These are phyloP conservation scores for Nemania bipapillata DNA, from an alignment of 2,329 filamentous ascomycete genomes.

Conservation along the genomic window DNA sequence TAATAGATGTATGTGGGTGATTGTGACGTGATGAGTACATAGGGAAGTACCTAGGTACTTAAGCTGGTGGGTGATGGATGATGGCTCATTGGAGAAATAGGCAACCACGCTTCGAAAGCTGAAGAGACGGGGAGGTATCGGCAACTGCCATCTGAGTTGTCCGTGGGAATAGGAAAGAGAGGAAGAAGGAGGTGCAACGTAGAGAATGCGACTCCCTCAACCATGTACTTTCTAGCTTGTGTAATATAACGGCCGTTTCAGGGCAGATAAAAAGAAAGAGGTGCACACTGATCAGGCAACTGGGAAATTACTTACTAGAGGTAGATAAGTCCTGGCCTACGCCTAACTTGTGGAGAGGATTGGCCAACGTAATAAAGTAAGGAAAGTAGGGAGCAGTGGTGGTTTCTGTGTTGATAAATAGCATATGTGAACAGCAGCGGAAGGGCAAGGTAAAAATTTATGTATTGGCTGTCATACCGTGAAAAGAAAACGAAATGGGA, in stretches of 20 bases:
- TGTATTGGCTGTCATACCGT: background rate
- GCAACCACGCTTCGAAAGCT: background rate
- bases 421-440: background rate
- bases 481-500: too few species aligned
- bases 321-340: background rate
- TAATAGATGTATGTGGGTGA: background rate
- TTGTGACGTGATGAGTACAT: background rate
- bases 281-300: background rate
- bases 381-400: too few species aligned
- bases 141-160: background rate
- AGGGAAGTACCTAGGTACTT: background rate
- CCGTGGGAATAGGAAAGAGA: slow-evolving; percentile 3
- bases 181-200: background rate
- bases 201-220: slow-evolving; percentile 13
- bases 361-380: too few species aligned
- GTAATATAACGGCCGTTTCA: background rate
- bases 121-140: background rate
- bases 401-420: background rate
- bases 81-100: background rate
- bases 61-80: background rate
- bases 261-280: background rate
- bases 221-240: background rate
- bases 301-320: background rate
- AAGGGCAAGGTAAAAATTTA: background rate
- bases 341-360: too few species aligned